Base-by-base conservation (phyloP, 805 yeast genomes). In the Clavispora santaluciae region DNA sequence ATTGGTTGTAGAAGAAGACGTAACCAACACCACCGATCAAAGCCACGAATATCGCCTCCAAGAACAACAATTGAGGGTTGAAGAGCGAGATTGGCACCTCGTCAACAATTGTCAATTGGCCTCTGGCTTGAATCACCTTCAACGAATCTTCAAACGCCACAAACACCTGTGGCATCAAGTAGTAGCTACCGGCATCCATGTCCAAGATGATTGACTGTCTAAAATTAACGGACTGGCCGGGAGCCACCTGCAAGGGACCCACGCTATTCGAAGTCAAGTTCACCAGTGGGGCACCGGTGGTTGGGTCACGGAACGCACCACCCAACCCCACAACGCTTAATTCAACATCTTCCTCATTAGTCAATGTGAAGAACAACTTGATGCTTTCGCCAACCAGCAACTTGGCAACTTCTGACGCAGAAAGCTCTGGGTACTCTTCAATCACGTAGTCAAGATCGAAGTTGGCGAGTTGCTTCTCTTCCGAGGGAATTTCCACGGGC, bases 61-160 rank as follows among this genome's bases (percentile, higher is more conserved):
- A 74, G 25, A 84, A 59, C 43, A 87, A 56, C 55, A 88, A 75
- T 61, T 81, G 79, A 11, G 90, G 93, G 57, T 85, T 78, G 64
- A 83, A 80, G 40, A 81, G 48, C 0, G 95, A 82, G 51, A 89
- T 67, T 42, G 81, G 74, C 26, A 74, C 75, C 53, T 88, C 95
- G 9, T 61, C 61, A 42, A 89, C 75, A 17, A 68, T 59, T 34
- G 85, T 65, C 44, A 81, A 63, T 54, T 78, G 81, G 38, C 79
- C 75, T 54, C 75, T 70, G 21, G 83, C 73, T 38, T 79, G 78
- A 30, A 84, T 66, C 48, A 69, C 65, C 63, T 77, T 73, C 50
- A 80, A 57, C 38, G 73, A 61, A 7, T 75, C 74, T 24, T 75
- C 66, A 53, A 66, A 70, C 22, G 72, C 65, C 35, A 81, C 70